Conservation (phyloP, 75 land plant genomes). For the Sequoia sempervirens region DNA sequence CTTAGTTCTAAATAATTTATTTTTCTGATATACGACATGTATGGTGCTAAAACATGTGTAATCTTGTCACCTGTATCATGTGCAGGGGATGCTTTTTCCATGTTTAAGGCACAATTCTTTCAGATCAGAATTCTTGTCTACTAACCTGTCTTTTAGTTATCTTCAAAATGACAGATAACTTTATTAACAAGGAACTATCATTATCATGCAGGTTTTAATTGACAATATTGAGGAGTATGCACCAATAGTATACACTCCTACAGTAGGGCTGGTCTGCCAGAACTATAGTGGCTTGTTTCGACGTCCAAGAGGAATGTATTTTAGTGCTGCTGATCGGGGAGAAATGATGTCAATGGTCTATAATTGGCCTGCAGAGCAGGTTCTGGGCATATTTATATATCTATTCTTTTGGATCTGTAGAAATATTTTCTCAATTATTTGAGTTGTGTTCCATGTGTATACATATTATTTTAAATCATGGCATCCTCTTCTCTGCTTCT, state of each 20-base stretch:
- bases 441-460: background rate
- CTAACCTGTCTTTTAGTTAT: background rate
- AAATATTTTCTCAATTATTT: background rate
- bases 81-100: background rate
- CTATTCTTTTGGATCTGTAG: background rate
- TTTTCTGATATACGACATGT: background rate
- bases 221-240: constrained; percentile 93
- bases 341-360: constrained; percentile 99
- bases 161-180: background rate
- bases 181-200: background rate
- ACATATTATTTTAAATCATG: too few relatives aligned
- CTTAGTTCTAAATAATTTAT: background rate
- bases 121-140: background rate
- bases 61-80: background rate
- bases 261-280: constrained; percentile 96
- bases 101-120: background rate
- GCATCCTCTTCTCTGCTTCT: too few relatives aligned
- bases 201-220: constrained; percentile 61
- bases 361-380: constrained; percentile 98
- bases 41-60: background rate
- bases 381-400: constrained; percentile 11
- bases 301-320: constrained; percentile 98
- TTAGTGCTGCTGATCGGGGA: constrained; percentile 94
- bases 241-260: constrained; percentile 95
- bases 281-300: constrained; percentile 95